Evolutionary conservation across 768 basidiomycete species (phyloP).

Genomic region (Boletellus emodensis): DNA sequence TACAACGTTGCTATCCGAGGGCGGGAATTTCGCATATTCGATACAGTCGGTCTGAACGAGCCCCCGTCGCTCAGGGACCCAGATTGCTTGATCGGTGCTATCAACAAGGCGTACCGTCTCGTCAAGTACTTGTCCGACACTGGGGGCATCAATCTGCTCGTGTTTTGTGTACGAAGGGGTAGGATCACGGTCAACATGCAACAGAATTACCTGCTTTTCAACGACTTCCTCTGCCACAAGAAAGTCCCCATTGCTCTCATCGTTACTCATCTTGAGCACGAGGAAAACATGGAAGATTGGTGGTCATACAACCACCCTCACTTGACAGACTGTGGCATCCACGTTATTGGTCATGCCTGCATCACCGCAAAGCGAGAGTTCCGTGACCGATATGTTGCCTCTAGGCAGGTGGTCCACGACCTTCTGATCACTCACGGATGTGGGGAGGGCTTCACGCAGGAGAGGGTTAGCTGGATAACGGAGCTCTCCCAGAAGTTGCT

Average conservation of each 20-base stretch:
- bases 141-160: constrained; percentile 38
- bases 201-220: constrained; percentile 32
- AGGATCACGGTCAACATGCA: constrained; percentile 27
- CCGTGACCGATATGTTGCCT: constrained; percentile 22
- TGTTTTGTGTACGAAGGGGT: constrained; percentile 36
- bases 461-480: constrained; percentile 23
- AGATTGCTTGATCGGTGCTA: constrained; percentile 24
- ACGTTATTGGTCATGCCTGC: constrained; percentile 30
- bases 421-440: constrained; percentile 18
- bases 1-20: constrained; percentile 24
- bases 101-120: constrained; percentile 34
- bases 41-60: constrained; percentile 33
- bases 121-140: constrained; percentile 27
- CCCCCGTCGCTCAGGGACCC: constrained; percentile 23
- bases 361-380: constrained; percentile 32
- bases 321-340: constrained; percentile 21
- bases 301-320: constrained; percentile 27
- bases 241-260: constrained; percentile 32
- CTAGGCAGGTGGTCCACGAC: constrained; percentile 20
- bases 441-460: constrained; percentile 19
- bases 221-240: constrained; percentile 31
- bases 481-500: constrained; percentile 22
- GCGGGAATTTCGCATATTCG: constrained; percentile 28
- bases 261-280: constrained; percentile 34
- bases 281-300: constrained; percentile 35